These are phyloP conservation scores for Fusarium kyushuense DNA, from an alignment of 2,329 filamentous ascomycete genomes.

Conservation along the genomic window DNA sequence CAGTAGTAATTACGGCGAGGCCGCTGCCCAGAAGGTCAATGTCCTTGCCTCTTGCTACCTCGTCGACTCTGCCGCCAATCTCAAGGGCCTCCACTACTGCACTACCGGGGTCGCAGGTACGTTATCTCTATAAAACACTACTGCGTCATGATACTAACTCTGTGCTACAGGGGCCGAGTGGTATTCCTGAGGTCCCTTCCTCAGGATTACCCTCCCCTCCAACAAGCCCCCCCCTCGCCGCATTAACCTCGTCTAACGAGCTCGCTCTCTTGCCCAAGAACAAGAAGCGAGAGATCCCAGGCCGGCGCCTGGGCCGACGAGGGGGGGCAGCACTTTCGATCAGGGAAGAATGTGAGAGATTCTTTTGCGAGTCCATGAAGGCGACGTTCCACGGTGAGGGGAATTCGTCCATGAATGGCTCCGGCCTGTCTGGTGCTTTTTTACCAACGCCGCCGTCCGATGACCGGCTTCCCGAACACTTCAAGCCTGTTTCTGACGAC, in stretches of 20 bases:
- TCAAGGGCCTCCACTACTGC: constrained; percentile 94
- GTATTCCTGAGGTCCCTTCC: constrained; percentile 92
- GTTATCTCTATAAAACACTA: constrained; percentile 44
- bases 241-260: constrained; percentile 75
- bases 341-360: constrained; percentile 99
- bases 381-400: constrained; percentile 96
- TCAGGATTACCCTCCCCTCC: constrained; percentile 87
- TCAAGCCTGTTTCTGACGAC: constrained; percentile 49
- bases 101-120: constrained; percentile 87
- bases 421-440: constrained; percentile 84
- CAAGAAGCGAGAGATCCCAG: constrained; percentile 59
- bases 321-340: constrained; percentile 96
- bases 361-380: constrained; percentile 97
- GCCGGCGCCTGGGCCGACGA: constrained; percentile 66
- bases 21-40: constrained; percentile 73
- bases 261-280: constrained; percentile 72
- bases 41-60: constrained; percentile 93
- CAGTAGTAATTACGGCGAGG: constrained; percentile 83
- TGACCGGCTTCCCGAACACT: constrained; percentile 56
- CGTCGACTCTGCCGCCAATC: constrained; percentile 77
- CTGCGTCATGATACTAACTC: constrained; percentile 28
- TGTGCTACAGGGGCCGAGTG: constrained; percentile 77
- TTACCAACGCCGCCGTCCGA: constrained; percentile 67
- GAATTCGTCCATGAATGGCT: constrained; percentile 80
- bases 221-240: constrained; percentile 89